Evolutionary conservation across 2,329 filamentous ascomycete genomes (phyloP).

Genomic region (Stagonosporopsis vannaccii): DNA sequence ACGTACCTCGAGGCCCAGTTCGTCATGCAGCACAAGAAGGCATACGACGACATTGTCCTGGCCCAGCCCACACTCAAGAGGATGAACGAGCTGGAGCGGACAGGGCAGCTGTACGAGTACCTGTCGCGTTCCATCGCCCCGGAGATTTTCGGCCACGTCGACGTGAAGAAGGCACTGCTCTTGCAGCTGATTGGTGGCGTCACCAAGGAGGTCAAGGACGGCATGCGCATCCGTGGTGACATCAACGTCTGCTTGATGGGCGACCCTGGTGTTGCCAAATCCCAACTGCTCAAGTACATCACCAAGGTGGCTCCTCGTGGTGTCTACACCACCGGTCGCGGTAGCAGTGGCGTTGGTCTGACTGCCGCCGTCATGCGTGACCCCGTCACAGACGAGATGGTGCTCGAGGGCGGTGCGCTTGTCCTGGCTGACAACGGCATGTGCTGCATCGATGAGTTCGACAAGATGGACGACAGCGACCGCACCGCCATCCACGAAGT

Average conservation of each 20-base stretch:
- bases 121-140: slow-evolving; percentile 95
- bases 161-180: slow-evolving; percentile 98
- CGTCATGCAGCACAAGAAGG: slow-evolving; percentile 96
- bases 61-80: slow-evolving; percentile 80
- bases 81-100: slow-evolving; percentile 84
- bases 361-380: slow-evolving; percentile 86
- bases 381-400: slow-evolving; percentile 84
- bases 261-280: slow-evolving; percentile 99
- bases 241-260: slow-evolving; percentile 99
- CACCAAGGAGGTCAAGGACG: slow-evolving; percentile 94
- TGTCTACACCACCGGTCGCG: slow-evolving; percentile 82
- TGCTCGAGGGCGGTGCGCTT: slow-evolving; percentile 79
- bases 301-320: slow-evolving; percentile 95
- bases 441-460: slow-evolving; percentile 87
- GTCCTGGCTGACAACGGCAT: slow-evolving; percentile 84
- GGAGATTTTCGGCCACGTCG: slow-evolving; percentile 94
- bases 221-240: slow-evolving; percentile 98
- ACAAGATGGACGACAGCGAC: slow-evolving; percentile 89
- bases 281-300: slow-evolving; percentile 97
- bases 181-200: slow-evolving; percentile 95
- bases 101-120: slow-evolving; percentile 93
- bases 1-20: slow-evolving; percentile 96
- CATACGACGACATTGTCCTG: slow-evolving; percentile 89
- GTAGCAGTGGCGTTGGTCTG: slow-evolving; percentile 81
- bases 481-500: slow-evolving; percentile 86